These are phyloP conservation scores for Lophiotrema nucula DNA, from an alignment of 495 filamentous ascomycete species.

Conservation along the genomic window DNA sequence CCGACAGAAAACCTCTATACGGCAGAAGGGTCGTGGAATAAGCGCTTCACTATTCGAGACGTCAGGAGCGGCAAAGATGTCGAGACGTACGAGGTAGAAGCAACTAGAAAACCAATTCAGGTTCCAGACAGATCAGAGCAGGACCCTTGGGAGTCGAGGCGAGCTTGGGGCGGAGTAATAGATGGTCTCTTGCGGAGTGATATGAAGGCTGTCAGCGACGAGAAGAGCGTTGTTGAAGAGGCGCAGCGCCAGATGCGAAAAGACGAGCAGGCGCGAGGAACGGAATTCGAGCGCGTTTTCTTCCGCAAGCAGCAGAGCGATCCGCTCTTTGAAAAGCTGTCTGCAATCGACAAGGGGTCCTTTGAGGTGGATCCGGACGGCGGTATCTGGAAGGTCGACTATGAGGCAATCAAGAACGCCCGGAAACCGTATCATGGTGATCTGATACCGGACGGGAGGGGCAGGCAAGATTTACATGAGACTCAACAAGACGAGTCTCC, in stretches of 20 bases:
- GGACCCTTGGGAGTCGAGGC: slow-evolving; percentile 21
- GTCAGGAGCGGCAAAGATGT: slow-evolving; percentile 3
- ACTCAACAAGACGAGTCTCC: not conserved
- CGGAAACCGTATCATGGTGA: slow-evolving; percentile 17
- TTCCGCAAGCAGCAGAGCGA: slow-evolving; percentile 5
- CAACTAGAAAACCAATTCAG: not conserved
- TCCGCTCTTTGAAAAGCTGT: slow-evolving; percentile 13
- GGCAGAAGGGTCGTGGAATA: slow-evolving; percentile 17
- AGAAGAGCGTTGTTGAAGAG: slow-evolving; percentile 19
- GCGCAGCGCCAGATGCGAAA: slow-evolving; percentile 21
- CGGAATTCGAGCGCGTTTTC: slow-evolving; percentile 17
- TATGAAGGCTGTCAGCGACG: slow-evolving; percentile 18
- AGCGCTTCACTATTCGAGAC: slow-evolving; percentile 8
- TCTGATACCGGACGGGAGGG: slow-evolving; percentile 1
- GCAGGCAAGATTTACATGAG: not conserved
- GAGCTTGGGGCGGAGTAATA: slow-evolving; percentile 8
- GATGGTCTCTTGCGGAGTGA: slow-evolving; percentile 7
- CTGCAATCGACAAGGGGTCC: not conserved
- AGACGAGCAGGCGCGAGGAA: slow-evolving; percentile 7
- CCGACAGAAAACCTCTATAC: slow-evolving; percentile 5
- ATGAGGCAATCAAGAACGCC: slow-evolving; percentile 1
- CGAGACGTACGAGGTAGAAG: slow-evolving; percentile 6
- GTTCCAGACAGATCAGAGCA: slow-evolving; percentile 3
- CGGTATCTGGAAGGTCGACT: slow-evolving; percentile 23
- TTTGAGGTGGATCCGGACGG: slow-evolving; percentile 2